A percentile compares a stretch with the other conserved stretches of the same genome.
These are phyloP conservation scores for Xanthoconium stramineum DNA, from an alignment of 768 basidiomycete species.

Conservation along the genomic window DNA sequence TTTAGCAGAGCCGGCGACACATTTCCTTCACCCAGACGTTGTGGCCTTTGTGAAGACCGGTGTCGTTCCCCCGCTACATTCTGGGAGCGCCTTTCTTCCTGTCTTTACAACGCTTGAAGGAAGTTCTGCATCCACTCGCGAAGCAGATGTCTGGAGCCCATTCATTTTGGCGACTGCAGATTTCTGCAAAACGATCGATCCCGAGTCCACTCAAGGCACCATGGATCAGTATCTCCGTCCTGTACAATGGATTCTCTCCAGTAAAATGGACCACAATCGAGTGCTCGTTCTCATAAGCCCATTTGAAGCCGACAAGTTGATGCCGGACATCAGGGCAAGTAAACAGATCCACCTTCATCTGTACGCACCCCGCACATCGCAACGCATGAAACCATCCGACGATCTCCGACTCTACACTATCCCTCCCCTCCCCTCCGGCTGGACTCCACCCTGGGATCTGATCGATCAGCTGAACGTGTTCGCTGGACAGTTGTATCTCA, in stretches of 20 bases:
- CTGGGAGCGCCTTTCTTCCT: too few relatives aligned
- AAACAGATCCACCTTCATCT: too few relatives aligned
- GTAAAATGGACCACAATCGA: background rate
- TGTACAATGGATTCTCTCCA: constrained; percentile 21
- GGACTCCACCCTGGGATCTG: too few relatives aligned
- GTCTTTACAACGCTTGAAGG: constrained; percentile 2
- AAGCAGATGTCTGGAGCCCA: too few relatives aligned
- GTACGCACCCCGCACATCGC: background rate
- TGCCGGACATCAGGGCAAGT: constrained; percentile 18
- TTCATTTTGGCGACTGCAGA: too few relatives aligned
- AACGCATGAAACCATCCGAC: constrained; percentile 35
- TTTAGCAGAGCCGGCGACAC: background rate
- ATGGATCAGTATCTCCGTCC: constrained; percentile 9
- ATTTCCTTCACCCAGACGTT: background rate
- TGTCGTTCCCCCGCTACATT: too few relatives aligned
- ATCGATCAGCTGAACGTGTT: too few relatives aligned
- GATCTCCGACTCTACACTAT: constrained; percentile 15
- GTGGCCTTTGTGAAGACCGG: too few relatives aligned
- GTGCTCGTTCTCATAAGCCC: constrained; percentile 22
- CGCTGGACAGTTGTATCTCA: too few relatives aligned
- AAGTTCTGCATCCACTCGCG: background rate
- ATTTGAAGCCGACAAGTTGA: constrained; percentile 33
- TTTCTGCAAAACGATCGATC: constrained; percentile 16
- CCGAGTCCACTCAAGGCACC: background rate
- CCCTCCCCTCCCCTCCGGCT: background rate